Percentiles rank a stretch among this genome's conserved stretches.
These are phyloP conservation scores for Monosporascus sp. DNA, from an alignment of 2,329 filamentous ascomycete genomes.

Conservation along the genomic window DNA sequence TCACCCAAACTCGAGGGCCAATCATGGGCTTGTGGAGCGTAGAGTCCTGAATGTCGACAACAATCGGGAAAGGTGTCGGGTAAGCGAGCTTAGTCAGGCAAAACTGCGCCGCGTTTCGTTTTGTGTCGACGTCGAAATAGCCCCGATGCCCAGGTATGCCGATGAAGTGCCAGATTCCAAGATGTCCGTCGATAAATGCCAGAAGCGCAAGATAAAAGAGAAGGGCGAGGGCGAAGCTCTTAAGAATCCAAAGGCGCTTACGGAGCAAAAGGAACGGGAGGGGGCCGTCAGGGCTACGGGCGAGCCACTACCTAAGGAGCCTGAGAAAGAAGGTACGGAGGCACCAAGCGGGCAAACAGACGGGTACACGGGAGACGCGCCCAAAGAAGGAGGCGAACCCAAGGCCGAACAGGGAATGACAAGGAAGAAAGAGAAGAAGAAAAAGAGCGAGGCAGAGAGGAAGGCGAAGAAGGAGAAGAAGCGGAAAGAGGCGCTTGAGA, in stretches of 20 bases:
- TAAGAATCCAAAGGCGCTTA: conserved; percentile 58
- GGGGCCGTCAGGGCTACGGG: conserved; percentile 37
- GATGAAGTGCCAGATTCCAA: conserved; percentile 54
- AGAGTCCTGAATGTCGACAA: conserved; percentile 80
- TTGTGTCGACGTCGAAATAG: conserved; percentile 95
- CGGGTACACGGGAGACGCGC: conserved; percentile 16
- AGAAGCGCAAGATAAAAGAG: conserved; percentile 61
- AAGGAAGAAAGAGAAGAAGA: conserved; percentile 93
- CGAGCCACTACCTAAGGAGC: conserved; percentile 34
- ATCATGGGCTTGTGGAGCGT: conserved; percentile 72
- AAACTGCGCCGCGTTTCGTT: conserved; percentile 89
- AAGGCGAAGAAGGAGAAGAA: conserved; percentile 91
- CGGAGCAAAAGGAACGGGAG: conserved; percentile 52
- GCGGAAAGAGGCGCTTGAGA: conserved; percentile 77
- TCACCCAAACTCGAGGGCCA: conserved; percentile 42
- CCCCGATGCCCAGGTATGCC: conserved; percentile 72
- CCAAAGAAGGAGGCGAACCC: conserved; percentile 25
- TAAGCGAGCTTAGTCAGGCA: conserved; percentile 71
- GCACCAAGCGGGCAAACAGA: conserved; percentile 21
- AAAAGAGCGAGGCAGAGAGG: conserved; percentile 85
- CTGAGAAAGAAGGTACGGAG: conserved; percentile 30
- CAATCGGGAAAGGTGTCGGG: conserved; percentile 70
- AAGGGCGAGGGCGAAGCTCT: conserved; percentile 70
- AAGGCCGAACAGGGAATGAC: conserved; percentile 40
- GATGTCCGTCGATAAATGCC: conserved; percentile 45